A percentile compares a stretch with the other conserved stretches of the same genome.
Conservation (phyloP, 2,329 filamentous ascomycete species). For the Cytospora paraplurivora region DNA sequence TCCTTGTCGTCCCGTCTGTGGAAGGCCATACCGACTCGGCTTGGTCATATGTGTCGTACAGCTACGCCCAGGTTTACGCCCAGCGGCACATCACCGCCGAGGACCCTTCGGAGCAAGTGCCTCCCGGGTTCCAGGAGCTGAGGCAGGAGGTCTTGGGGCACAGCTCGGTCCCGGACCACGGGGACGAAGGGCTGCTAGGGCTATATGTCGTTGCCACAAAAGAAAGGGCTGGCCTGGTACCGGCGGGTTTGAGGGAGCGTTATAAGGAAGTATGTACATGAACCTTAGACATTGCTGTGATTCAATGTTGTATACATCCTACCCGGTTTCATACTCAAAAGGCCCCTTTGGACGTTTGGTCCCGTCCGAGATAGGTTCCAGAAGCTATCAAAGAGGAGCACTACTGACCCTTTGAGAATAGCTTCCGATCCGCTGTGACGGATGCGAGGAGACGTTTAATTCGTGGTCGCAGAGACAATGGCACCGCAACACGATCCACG, state of each 20-base stretch:
- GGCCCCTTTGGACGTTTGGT: too few relatives aligned
- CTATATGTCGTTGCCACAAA: neutral
- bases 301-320: neutral
- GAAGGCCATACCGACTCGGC: constrained; percentile 1
- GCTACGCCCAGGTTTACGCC: neutral
- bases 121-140: neutral
- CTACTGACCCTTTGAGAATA: neutral
- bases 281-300: neutral
- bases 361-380: too few relatives aligned
- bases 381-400: too few relatives aligned
- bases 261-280: neutral
- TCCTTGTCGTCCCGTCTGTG: constrained; percentile 1
- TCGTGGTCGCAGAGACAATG: neutral
- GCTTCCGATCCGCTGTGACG: neutral
- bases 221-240: neutral
- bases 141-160: neutral
- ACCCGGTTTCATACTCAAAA: too few relatives aligned
- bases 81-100: neutral
- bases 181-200: neutral
- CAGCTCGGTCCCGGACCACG: neutral
- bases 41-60: neutral
- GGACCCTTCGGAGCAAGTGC: neutral
- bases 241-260: neutral
- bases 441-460: neutral
- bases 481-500: constrained; percentile 6